Base-by-base conservation (phyloP, 1,139 yeast genomes). In the Candida sanyaensis region DNA sequence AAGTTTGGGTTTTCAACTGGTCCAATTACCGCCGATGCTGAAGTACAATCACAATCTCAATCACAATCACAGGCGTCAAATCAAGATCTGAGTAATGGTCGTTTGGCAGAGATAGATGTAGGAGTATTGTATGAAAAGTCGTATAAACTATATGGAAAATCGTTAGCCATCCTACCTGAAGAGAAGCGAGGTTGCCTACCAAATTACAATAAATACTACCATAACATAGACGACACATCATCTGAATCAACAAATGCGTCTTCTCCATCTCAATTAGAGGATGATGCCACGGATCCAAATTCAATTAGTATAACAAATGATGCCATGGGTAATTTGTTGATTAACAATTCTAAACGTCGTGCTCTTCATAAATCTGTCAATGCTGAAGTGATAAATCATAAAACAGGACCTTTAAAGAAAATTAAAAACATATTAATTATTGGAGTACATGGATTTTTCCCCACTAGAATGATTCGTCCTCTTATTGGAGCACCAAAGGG, bases 401-500 rank as follows among this genome's bases (percentile, higher is more conserved):
- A 66, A 44, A 50, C 71, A 4, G 69, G 70, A 0, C 68, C 72
- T 1, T 60, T 73, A 38, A 60, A 56, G 12, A 73, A 64, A 45
- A 70, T 76, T 42, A 70, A 67, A 48, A 80, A 83, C 50, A 86
- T 86, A 1, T 77, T 93, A 38, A 87, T 93, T 30, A 83, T 93
- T 52, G 98, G 99, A 0, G 92, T 93, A 1, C 98, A 93, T 69
- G 98, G 98, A 0, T 93, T 92, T 60, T 90, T 93, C 68, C 98
- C 99, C 0, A 86, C 92, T 1, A 82, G 78, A 54, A 84, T 90
- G 79, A 78, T 93, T 1, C 73, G 98, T 46, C 91, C 96, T 0
- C 62, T 93, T 27, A 84, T 91, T 47, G 97, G 97, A 1, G 90
- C 90, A 50, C 97, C 97, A 4, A 90, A 95, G 12, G 97, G 97